Evolutionary conservation across 306 rosid species (phyloP).

Genomic region (Datisca glomerata): DNA sequence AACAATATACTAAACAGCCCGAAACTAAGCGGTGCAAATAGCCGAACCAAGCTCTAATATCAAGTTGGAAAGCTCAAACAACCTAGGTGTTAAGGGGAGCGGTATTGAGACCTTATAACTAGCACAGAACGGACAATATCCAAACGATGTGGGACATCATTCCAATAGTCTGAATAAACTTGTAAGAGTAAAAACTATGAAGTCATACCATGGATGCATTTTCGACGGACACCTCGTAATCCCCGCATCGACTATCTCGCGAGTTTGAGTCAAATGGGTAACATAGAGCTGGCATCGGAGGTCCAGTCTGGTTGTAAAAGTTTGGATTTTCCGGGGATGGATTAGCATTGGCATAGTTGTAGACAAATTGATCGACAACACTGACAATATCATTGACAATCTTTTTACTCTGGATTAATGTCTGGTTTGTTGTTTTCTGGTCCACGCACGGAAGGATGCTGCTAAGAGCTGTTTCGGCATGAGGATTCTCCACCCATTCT

Average conservation of each 20-base stretch:
- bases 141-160: too few relatives aligned
- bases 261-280: slow-evolving; percentile 60
- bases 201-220: slow-evolving; percentile 59
- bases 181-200: neutral
- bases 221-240: slow-evolving; percentile 58
- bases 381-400: slow-evolving; percentile 49
- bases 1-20: too few relatives aligned
- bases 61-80: too few relatives aligned
- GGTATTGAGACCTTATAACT: too few relatives aligned
- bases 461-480: slow-evolving; percentile 83
- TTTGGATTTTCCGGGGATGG: slow-evolving; percentile 21
- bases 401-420: slow-evolving; percentile 70
- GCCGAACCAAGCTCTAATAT: too few relatives aligned
- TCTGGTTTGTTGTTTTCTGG: slow-evolving; percentile 63
- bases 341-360: slow-evolving; percentile 47
- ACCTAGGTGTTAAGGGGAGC: too few relatives aligned
- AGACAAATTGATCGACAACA: slow-evolving; percentile 54
- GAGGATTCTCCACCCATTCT: slow-evolving; percentile 89
- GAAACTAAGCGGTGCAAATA: too few relatives aligned
- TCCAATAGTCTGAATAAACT: too few relatives aligned
- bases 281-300: slow-evolving; percentile 71
- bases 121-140: too few relatives aligned
- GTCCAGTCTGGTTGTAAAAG: slow-evolving; percentile 79
- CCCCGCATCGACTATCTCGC: slow-evolving; percentile 40
- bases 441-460: slow-evolving; percentile 90